These are phyloP conservation scores for Stagonosporopsis rhizophila DNA, from an alignment of 2,329 filamentous ascomycete genomes.

Conservation along the genomic window DNA sequence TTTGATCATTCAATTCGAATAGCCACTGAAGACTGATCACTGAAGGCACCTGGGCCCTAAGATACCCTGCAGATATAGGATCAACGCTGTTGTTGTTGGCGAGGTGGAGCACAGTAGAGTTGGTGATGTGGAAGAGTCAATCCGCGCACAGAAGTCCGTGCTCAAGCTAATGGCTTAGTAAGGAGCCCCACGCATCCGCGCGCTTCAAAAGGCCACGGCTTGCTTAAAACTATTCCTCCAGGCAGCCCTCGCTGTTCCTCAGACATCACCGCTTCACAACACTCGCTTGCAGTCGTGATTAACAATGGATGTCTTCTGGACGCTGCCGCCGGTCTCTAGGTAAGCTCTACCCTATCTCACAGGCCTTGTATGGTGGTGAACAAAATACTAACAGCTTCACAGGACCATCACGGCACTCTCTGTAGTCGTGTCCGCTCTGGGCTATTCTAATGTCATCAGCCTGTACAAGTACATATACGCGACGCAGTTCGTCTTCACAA, in stretches of 20 bases:
- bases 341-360: slow-evolving; percentile 48
- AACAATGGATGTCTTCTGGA: slow-evolving; percentile 68
- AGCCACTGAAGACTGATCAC: too few relatives aligned
- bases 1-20: too few relatives aligned
- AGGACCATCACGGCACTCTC: slow-evolving; percentile 73
- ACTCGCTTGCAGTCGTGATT: slow-evolving; percentile 27
- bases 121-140: too few relatives aligned
- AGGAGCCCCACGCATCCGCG: slow-evolving; percentile 15
- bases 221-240: slow-evolving; percentile 27
- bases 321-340: slow-evolving; percentile 71
- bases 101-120: not conserved
- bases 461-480: slow-evolving; percentile 63
- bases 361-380: not conserved
- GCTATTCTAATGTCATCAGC: slow-evolving; percentile 65
- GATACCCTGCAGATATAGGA: too few relatives aligned
- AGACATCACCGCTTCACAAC: slow-evolving; percentile 28
- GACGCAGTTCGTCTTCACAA: slow-evolving; percentile 60
- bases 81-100: not conserved
- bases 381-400: slow-evolving; percentile 55
- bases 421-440: slow-evolving; percentile 67
- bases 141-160: not conserved
- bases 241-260: slow-evolving; percentile 47
- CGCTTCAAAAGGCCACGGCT: slow-evolving; percentile 33
- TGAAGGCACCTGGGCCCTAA: too few relatives aligned
- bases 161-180: slow-evolving; percentile 18